Evolutionary conservation across 257 asterid species (phyloP).

Genomic region (Dorcoceras hygrometricum): DNA sequence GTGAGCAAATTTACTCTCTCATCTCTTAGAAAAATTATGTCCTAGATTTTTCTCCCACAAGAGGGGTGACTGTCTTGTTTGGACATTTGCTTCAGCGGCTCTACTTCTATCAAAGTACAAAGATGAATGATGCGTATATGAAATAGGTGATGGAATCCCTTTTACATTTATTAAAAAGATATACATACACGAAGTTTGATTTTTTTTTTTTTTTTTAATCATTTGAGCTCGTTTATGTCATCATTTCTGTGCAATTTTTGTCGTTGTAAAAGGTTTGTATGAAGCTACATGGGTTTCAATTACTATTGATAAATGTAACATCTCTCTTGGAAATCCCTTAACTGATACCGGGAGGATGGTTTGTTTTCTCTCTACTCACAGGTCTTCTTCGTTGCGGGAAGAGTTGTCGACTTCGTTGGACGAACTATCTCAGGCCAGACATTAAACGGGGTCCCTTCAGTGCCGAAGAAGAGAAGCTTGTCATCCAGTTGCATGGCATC

Average conservation of each 20-base stretch:
- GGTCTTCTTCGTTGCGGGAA: slow-evolving; percentile 97
- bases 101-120: too few relatives aligned
- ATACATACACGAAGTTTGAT: too few relatives aligned
- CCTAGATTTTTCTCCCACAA: too few relatives aligned
- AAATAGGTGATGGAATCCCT: too few relatives aligned
- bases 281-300: too few relatives aligned
- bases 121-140: too few relatives aligned
- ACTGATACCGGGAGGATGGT: neutral
- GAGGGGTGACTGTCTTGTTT: too few relatives aligned
- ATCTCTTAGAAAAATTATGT: too few relatives aligned
- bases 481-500: slow-evolving; percentile 82
- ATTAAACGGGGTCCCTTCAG: slow-evolving; percentile 85
- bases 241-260: neutral
- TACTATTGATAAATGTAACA: neutral
- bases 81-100: too few relatives aligned
- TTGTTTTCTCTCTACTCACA: slow-evolving; percentile 16
- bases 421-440: slow-evolving; percentile 92
- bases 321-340: neutral
- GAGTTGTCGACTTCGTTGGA: slow-evolving; percentile 91
- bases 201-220: neutral
- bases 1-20: too few relatives aligned
- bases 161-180: too few relatives aligned
- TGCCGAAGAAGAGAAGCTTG: slow-evolving; percentile 82
- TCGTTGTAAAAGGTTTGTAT: too few relatives aligned
- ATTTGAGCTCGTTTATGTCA: neutral